Percentiles rank a stretch among this genome's conserved stretches.
phyloP scores from a whole-genome alignment of 768 basidiomycete species.

The Amylocystis lapponica region DNA sequence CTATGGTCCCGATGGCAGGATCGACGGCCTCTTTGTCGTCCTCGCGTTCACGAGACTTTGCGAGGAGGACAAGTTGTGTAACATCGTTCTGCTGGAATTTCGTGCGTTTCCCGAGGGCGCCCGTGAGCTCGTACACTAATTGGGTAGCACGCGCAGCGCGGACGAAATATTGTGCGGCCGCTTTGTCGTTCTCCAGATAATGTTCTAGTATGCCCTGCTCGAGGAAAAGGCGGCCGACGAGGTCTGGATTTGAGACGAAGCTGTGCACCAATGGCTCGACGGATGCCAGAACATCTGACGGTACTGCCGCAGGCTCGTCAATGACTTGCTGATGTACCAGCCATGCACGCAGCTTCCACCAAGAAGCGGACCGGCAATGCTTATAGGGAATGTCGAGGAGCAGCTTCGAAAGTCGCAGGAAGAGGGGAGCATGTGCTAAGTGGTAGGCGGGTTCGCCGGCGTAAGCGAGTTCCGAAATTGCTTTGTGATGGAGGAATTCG shows the following conservation, averaged over 20 bases:
- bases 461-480: slow-evolving; percentile 71
- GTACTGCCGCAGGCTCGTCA: slow-evolving; percentile 73
- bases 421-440: slow-evolving; percentile 59
- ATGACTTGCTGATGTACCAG: slow-evolving; percentile 74
- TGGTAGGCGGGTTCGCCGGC: slow-evolving; percentile 97
- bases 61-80: slow-evolving; percentile 89
- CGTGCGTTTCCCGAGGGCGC: slow-evolving; percentile 88
- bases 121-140: slow-evolving; percentile 86
- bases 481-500: slow-evolving; percentile 48
- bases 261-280: slow-evolving; percentile 36
- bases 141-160: slow-evolving; percentile 71
- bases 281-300: slow-evolving; percentile 34
- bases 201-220: slow-evolving; percentile 82
- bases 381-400: slow-evolving; percentile 51
- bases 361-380: slow-evolving; percentile 46
- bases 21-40: slow-evolving; percentile 5
- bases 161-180: slow-evolving; percentile 73
- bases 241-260: slow-evolving; percentile 50
- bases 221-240: slow-evolving; percentile 61
- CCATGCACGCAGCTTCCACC: slow-evolving; percentile 82
- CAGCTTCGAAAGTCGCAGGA: slow-evolving; percentile 72
- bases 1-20: not conserved
- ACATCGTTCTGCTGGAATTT: slow-evolving; percentile 85
- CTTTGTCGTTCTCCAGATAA: slow-evolving; percentile 65
- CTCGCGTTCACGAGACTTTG: slow-evolving; percentile 58